A percentile compares a stretch with the other conserved stretches of the same genome.
Evolutionary conservation across 495 filamentous ascomycete genomes (phyloP).

Genomic region (Hypoxylon crocopeplum): DNA sequence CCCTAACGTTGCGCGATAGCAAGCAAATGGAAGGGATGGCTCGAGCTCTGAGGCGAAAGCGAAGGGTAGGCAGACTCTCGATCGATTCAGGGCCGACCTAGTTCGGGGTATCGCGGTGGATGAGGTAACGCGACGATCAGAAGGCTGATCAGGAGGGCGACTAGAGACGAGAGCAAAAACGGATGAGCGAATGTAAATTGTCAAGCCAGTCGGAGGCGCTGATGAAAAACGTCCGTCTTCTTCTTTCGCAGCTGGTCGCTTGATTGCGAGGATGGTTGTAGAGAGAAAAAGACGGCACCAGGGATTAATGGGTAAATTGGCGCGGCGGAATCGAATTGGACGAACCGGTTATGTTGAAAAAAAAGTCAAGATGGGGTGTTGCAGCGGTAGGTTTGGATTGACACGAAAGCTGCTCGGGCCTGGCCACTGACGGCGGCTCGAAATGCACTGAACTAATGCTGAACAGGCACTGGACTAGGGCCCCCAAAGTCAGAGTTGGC

Average conservation of each 20-base stretch:
- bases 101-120: slow-evolving; percentile 11
- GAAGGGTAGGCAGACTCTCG: slow-evolving; percentile 16
- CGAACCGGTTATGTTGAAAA: slow-evolving; percentile 34
- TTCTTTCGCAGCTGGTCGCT: slow-evolving; percentile 25
- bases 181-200: slow-evolving; percentile 20
- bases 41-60: slow-evolving; percentile 3
- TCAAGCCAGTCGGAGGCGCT: slow-evolving; percentile 10
- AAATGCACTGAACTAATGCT: slow-evolving; percentile 10
- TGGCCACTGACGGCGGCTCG: slow-evolving; percentile 13
- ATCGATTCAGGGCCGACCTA: slow-evolving; percentile 15
- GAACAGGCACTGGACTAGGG: too few species aligned
- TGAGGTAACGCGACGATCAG: slow-evolving; percentile 8
- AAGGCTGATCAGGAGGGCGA: slow-evolving; percentile 14
- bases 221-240: slow-evolving; percentile 1
- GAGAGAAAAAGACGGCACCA: slow-evolving; percentile 23
- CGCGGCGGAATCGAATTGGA: slow-evolving; percentile 28
- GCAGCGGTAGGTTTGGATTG: slow-evolving; percentile 21
- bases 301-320: slow-evolving; percentile 30
- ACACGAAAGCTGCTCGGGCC: slow-evolving; percentile 28
- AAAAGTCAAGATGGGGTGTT: slow-evolving; percentile 26
- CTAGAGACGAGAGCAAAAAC: slow-evolving; percentile 11
- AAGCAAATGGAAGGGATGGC: slow-evolving; percentile 6
- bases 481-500: slow-evolving; percentile 4
- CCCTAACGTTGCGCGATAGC: slow-evolving; percentile 31
- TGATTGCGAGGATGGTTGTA: slow-evolving; percentile 9